These are phyloP conservation scores for Claviceps quebecensis DNA, from an alignment of 2,329 filamentous ascomycete species.

Conservation along the genomic window DNA sequence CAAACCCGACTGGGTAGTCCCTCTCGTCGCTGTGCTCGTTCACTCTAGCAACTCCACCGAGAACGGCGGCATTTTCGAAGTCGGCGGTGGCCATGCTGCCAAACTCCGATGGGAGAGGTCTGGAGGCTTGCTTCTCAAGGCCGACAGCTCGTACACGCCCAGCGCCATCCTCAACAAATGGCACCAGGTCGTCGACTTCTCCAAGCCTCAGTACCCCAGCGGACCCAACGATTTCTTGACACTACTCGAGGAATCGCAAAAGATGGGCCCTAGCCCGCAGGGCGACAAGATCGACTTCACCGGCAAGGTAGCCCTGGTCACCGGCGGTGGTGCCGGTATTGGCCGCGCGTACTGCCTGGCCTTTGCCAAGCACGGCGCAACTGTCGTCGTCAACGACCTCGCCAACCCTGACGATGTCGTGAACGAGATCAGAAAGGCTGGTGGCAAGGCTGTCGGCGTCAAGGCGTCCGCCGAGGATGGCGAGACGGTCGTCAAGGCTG, in stretches of 20 bases:
- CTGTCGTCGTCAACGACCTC: constrained; percentile 92
- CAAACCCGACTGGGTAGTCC: constrained; percentile 90
- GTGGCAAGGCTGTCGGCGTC: constrained; percentile 81
- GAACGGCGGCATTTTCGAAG: constrained; percentile 84
- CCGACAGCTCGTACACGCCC: constrained; percentile 77
- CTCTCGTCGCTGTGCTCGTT: constrained; percentile 74
- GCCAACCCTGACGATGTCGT: constrained; percentile 82
- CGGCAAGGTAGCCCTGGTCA: constrained; percentile 75
- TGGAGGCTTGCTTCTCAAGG: constrained; percentile 75
- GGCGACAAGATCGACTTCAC: constrained; percentile 68
- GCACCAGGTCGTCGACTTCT: constrained; percentile 78
- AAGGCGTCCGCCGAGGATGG: constrained; percentile 92
- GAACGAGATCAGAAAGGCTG: constrained; percentile 77
- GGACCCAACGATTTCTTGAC: constrained; percentile 81
- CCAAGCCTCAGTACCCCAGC: constrained; percentile 60
- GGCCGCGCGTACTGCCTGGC: constrained; percentile 82
- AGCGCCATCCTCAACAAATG: constrained; percentile 81
- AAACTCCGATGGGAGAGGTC: constrained; percentile 95
- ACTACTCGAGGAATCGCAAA: constrained; percentile 70
- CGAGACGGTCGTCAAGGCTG: constrained; percentile 77
- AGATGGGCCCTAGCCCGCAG: constrained; percentile 57
- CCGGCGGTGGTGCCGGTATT: constrained; percentile 79
- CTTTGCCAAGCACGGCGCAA: constrained; percentile 71
- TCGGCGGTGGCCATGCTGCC: constrained; percentile 79
- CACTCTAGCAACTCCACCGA: constrained; percentile 75